Conservation (phyloP, 2,329 filamentous ascomycete genomes). For the Phyllosticta paracitricarpa region DNA sequence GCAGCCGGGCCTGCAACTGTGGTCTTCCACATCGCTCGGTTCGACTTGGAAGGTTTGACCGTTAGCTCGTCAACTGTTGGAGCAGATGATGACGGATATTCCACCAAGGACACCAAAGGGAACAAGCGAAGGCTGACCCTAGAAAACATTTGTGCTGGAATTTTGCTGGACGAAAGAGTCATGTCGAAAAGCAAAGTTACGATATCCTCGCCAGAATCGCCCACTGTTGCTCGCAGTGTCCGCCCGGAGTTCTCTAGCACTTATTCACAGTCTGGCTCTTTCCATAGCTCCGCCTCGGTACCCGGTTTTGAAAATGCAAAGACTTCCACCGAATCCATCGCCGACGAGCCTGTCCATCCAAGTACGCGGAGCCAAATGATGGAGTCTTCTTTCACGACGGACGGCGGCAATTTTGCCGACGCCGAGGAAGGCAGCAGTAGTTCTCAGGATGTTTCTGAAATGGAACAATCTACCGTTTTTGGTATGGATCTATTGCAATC, state of each 20-base stretch:
- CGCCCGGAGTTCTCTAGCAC: not conserved
- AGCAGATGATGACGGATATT: constrained; percentile 13
- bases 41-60: constrained; percentile 55
- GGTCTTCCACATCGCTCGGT: constrained; percentile 49
- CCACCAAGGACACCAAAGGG: constrained; percentile 41
- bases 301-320: not conserved
- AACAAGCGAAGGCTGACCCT: constrained; percentile 53
- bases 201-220: not conserved
- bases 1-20: not conserved
- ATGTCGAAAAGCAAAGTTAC: constrained; percentile 7
- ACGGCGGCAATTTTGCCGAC: constrained; percentile 34
- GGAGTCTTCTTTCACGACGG: constrained; percentile 23
- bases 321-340: not conserved
- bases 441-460: not conserved
- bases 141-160: constrained; percentile 52
- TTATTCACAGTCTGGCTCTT: not conserved
- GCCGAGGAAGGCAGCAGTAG: constrained; percentile 26
- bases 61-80: constrained; percentile 11
- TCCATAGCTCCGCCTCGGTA: not conserved
- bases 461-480: not conserved
- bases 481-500: not conserved
- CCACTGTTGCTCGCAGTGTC: not conserved
- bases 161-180: constrained; percentile 22
- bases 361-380: constrained; percentile 11
- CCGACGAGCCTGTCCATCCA: not conserved